Evolutionary conservation across 345 rosid genomes (phyloP), one percentile per base, ranked within the genome.

Genomic region (Eucalyptus erythrocorys): DNA sequence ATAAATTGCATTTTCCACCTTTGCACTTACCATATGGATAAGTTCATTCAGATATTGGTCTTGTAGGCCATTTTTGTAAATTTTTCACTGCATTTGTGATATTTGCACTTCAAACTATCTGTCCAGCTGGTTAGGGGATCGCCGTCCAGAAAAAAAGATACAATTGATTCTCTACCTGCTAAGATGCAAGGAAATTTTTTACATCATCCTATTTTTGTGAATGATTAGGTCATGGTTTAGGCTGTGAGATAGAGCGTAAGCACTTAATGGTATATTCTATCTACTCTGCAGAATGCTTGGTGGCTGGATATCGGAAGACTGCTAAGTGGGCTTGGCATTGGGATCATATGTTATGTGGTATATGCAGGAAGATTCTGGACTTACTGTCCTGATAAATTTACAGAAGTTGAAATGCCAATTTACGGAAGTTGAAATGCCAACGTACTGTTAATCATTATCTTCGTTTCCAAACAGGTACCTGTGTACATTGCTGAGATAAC

Each of bases 291-390:
- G 94, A 89, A 50, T 85, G 90, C 92, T 85, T 91, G 88, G 92
- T 89, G 88, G 68, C 91, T 93, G 34, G 91, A 94, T 86, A 43
- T 91, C 48, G 94, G 93, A 55, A 91, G 94, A 88, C 76, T 89
- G 19, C 88, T 86, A 4, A 40, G 55, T 13, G 93, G 95, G 16
- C 85, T 91, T 45, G 94, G 94, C 90, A 26, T 90, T 30, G 92
- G 91, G 61, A n/a, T 92, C 81, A 37, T 89, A 51, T 66, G 88
- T 86, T 92, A 91, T 66, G 92, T 88, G 93, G 95, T 91, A 89
- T 88, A n/a, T 53, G 68, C 71, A 50, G 49, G 26, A 64, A 12
- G 66, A 48, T 79, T 59, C 50, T 0, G 27, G 47, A 24, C 82
- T 71, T 76, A 76, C 1, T 10, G 82, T 76, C 82, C 82, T 37